A percentile compares a stretch with the other conserved stretches of the same genome.
phyloP scores from a whole-genome alignment of 352 stramenopile species.

The Lagenidium sp. region DNA sequence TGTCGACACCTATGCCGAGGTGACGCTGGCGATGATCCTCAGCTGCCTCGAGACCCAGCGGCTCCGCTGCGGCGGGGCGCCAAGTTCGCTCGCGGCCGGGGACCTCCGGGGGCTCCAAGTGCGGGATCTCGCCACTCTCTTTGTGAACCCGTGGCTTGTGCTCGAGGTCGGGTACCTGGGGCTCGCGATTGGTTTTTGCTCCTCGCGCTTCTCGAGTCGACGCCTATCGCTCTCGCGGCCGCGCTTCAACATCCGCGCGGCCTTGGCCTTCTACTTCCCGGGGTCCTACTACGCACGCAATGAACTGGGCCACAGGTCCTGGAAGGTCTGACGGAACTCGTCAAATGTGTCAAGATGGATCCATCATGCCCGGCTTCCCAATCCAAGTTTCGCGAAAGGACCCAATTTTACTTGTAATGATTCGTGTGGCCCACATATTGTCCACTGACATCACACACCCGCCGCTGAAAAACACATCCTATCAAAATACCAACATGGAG shows the following conservation, averaged over 20 bases:
- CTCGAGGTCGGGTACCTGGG: conserved; percentile 46
- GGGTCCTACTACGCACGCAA: too few species aligned
- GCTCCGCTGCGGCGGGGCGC: conserved; percentile 34
- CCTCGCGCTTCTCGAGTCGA: conserved; percentile 37
- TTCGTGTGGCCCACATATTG: too few species aligned
- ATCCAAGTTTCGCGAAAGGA: too few species aligned
- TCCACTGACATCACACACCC: too few species aligned
- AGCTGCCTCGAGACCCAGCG: conserved; percentile 28
- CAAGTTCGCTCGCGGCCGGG: conserved; percentile 10
- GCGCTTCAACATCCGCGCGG: conserved; percentile 47
- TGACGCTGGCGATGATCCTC: conserved; percentile 45
- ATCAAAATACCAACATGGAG: too few species aligned
- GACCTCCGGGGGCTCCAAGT: conserved; percentile 19
- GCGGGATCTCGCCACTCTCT: conserved; percentile 35
- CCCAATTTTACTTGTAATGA: too few species aligned
- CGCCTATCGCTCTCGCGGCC: conserved; percentile 49
- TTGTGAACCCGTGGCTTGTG: conserved; percentile 37
- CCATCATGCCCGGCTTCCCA: too few species aligned
- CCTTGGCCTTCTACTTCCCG: conserved; percentile 35
- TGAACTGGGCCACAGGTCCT: too few species aligned
- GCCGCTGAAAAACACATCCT: too few species aligned
- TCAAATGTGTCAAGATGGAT: too few species aligned
- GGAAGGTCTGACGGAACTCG: too few species aligned
- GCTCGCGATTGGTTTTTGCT: conserved; percentile 43
- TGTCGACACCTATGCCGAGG: conserved; percentile 38